Evolutionary conservation across 148 eudicot genomes (phyloP).

Genomic region (Vaccinium corymbosum): DNA sequence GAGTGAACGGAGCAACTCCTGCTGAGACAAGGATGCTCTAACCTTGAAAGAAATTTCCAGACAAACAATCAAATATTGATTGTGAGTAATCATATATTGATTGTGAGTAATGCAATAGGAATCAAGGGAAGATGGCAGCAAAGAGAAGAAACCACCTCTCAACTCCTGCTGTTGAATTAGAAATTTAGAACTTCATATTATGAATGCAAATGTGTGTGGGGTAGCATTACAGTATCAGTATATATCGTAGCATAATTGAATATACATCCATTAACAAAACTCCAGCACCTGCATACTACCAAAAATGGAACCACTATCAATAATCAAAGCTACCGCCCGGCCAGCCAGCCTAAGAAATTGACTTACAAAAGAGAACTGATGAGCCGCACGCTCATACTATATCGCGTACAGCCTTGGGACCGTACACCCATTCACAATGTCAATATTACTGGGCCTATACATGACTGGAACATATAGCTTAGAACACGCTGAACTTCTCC

Average conservation of each 20-base stretch:
- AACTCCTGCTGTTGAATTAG: not conserved
- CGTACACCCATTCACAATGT: constrained; percentile 16
- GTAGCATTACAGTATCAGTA: not conserved
- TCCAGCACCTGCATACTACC: not conserved
- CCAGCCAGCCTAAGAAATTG: not conserved
- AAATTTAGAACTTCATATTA: not conserved
- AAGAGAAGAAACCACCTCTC: not conserved
- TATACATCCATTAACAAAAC: not conserved
- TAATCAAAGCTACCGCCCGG: not conserved
- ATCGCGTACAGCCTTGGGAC: not conserved
- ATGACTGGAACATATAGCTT: constrained; percentile 47
- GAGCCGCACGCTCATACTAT: not conserved
- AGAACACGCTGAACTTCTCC: constrained; percentile 50
- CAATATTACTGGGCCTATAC: constrained; percentile 60
- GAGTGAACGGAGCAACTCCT: too few species aligned
- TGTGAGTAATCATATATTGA: not conserved
- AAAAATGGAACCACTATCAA: constrained; percentile 15
- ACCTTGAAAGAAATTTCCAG: not conserved
- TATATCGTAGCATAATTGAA: not conserved
- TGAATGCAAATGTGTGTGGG: not conserved
- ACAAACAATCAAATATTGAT: not conserved
- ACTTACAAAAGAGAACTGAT: not conserved
- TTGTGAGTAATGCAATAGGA: not conserved
- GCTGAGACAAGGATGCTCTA: not conserved
- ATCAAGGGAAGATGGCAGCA: not conserved